Percentiles rank a stretch among this genome's conserved stretches.
phyloP scores from a whole-genome alignment of 495 filamentous ascomycete genomes.

The Trichoderma virens region DNA sequence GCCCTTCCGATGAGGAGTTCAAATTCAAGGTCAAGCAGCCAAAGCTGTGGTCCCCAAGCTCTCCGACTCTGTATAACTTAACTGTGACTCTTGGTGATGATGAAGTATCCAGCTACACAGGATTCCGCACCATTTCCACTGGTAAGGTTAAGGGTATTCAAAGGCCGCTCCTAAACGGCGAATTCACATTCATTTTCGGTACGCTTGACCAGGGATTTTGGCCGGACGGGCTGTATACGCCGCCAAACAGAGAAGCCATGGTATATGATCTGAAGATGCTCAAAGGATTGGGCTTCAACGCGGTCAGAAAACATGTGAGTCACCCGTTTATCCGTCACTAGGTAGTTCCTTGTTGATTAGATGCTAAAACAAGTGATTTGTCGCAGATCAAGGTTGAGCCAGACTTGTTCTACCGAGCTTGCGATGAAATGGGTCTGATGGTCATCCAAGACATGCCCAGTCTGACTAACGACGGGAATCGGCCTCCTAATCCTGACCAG shows the following conservation, averaged over 20 bases:
- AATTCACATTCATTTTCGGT: slow-evolving; percentile 58
- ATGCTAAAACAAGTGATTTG: neutral
- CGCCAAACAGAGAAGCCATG: slow-evolving; percentile 58
- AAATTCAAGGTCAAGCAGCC: slow-evolving; percentile 40
- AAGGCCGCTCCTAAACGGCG: slow-evolving; percentile 53
- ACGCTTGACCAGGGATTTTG: slow-evolving; percentile 64
- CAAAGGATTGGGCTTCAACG: slow-evolving; percentile 58
- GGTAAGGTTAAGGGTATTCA: slow-evolving; percentile 49
- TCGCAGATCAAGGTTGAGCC: slow-evolving; percentile 59
- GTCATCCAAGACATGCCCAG: slow-evolving; percentile 63
- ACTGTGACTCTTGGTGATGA: slow-evolving; percentile 49
- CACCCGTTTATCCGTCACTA: neutral
- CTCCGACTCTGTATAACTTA: slow-evolving; percentile 56
- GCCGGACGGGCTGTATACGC: slow-evolving; percentile 58
- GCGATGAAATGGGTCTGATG: slow-evolving; percentile 54
- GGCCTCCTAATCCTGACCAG: slow-evolving; percentile 37
- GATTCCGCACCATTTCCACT: slow-evolving; percentile 55
- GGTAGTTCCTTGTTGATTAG: slow-evolving; percentile 1
- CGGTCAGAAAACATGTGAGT: slow-evolving; percentile 59
- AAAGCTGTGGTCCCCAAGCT: slow-evolving; percentile 52
- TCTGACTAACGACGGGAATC: slow-evolving; percentile 15
- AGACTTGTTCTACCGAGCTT: slow-evolving; percentile 58
- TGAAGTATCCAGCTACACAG: slow-evolving; percentile 50
- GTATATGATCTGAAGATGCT: slow-evolving; percentile 52
- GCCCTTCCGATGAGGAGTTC: slow-evolving; percentile 39